Conservation (phyloP, 495 filamentous ascomycete species). For the Friedmanniomyces simplex region DNA sequence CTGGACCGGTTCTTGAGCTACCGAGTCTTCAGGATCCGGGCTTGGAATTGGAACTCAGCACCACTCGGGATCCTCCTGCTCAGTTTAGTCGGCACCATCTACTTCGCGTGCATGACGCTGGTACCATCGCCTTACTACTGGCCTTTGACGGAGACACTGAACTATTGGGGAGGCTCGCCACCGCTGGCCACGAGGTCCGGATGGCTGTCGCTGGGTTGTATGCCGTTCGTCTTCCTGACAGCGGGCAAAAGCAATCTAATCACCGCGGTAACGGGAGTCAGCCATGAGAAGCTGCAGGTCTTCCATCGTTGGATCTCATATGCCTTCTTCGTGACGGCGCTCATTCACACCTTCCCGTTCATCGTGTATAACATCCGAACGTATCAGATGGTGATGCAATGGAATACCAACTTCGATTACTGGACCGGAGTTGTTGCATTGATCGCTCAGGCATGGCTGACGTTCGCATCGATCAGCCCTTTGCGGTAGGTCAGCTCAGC, state of each 20-base stretch:
- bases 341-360: slow-evolving; percentile 27
- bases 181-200: slow-evolving; percentile 23
- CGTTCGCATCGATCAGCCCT: slow-evolving; percentile 43
- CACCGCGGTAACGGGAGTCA: slow-evolving; percentile 21
- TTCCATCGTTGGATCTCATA: slow-evolving; percentile 25
- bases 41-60: slow-evolving; percentile 32
- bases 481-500: too few species aligned
- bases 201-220: slow-evolving; percentile 23
- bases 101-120: slow-evolving; percentile 43
- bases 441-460: slow-evolving; percentile 46
- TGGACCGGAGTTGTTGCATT: slow-evolving; percentile 48
- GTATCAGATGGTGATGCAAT: slow-evolving; percentile 41
- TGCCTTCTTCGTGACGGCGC: slow-evolving; percentile 21
- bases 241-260: slow-evolving; percentile 24
- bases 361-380: slow-evolving; percentile 38
- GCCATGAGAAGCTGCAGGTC: slow-evolving; percentile 24
- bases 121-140: slow-evolving; percentile 48
- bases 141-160: slow-evolving; percentile 36
- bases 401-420: slow-evolving; percentile 38
- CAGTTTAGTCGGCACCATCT: slow-evolving; percentile 34
- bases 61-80: slow-evolving; percentile 37
- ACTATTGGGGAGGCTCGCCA: slow-evolving; percentile 37
- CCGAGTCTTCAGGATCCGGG: slow-evolving; percentile 12
- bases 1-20: slow-evolving; percentile 35
- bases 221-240: slow-evolving; percentile 24